Percentiles rank a stretch among this genome's conserved stretches.
Conservation (phyloP, 768 basidiomycete species). For the Pulveroboletus sp. region DNA sequence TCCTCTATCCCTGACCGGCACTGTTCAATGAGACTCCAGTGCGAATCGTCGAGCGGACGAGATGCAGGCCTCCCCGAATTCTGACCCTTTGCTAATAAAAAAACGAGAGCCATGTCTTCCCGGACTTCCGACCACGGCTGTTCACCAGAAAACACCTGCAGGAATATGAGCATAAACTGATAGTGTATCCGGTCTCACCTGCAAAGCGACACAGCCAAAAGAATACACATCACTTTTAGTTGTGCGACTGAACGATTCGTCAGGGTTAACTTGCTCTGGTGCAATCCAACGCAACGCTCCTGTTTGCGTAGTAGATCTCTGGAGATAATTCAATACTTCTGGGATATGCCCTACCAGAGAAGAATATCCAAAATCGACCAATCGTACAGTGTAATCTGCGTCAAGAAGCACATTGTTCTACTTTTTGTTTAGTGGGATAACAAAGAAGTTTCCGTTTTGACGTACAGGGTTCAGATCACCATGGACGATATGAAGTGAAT, state of each 20-base stretch:
- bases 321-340: neutral
- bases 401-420: conserved; percentile 5
- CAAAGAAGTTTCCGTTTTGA: too few relatives aligned
- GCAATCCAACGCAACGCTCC: neutral
- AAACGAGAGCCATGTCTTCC: too few relatives aligned
- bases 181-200: neutral
- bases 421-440: neutral
- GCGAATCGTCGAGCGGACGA: too few relatives aligned
- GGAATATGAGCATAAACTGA: too few relatives aligned
- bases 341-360: neutral
- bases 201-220: neutral
- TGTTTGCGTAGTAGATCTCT: neutral
- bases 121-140: too few relatives aligned
- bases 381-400: neutral
- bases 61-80: too few relatives aligned
- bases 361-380: neutral
- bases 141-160: too few relatives aligned
- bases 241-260: neutral
- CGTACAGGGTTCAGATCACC: conserved; percentile 10
- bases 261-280: neutral
- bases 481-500: conserved; percentile 5
- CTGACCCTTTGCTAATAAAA: too few relatives aligned
- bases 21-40: too few relatives aligned
- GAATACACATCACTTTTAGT: neutral
- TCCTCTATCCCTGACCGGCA: too few relatives aligned